These are phyloP conservation scores for Diplogelasinospora grovesii DNA, from an alignment of 495 filamentous ascomycete genomes.

Conservation along the genomic window DNA sequence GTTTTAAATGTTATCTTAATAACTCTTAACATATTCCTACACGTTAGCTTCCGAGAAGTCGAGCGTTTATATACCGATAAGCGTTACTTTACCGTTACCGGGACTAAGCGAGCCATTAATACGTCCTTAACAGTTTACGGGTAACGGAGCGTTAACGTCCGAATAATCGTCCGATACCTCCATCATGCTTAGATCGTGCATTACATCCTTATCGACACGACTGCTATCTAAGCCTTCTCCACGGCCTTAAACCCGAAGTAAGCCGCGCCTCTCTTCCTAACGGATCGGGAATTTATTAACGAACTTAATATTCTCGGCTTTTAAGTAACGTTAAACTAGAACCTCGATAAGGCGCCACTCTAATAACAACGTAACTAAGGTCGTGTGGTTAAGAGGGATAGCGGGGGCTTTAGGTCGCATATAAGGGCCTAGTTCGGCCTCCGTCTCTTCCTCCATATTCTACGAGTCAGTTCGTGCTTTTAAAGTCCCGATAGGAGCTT, in stretches of 20 bases:
- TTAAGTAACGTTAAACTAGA: conserved; percentile 42
- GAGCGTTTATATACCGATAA: conserved; percentile 47
- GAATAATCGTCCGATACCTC: conserved; percentile 34
- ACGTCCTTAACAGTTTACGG: conserved; percentile 41
- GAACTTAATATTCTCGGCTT: conserved; percentile 50
- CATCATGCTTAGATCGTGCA: conserved; percentile 22
- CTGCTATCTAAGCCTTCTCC: conserved; percentile 60
- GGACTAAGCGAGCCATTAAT: conserved; percentile 37
- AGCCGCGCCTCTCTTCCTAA: conserved; percentile 66
- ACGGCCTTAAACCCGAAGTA: conserved; percentile 69
- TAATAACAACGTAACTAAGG: conserved; percentile 70
- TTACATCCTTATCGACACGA: conserved; percentile 20
- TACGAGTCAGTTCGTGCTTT: conserved; percentile 26
- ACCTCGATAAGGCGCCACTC: conserved; percentile 59
- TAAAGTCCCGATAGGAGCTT: conserved; percentile 14
- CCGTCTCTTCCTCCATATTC: conserved; percentile 37
- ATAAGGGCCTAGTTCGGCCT: conserved; percentile 38
- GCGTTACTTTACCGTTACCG: conserved; percentile 42
- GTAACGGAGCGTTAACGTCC: conserved; percentile 42
- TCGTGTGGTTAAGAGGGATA: conserved; percentile 74
- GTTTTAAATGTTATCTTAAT: conserved; percentile 72
- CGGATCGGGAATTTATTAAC: conserved; percentile 58
- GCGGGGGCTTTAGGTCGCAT: conserved; percentile 49
- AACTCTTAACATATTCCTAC: conserved; percentile 59
- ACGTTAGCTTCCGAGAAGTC: conserved; percentile 59